A percentile compares a stretch with the other conserved stretches of the same genome.
These are phyloP conservation scores for Neurospora hispaniola DNA, from an alignment of 495 filamentous ascomycete species.

Conservation along the genomic window DNA sequence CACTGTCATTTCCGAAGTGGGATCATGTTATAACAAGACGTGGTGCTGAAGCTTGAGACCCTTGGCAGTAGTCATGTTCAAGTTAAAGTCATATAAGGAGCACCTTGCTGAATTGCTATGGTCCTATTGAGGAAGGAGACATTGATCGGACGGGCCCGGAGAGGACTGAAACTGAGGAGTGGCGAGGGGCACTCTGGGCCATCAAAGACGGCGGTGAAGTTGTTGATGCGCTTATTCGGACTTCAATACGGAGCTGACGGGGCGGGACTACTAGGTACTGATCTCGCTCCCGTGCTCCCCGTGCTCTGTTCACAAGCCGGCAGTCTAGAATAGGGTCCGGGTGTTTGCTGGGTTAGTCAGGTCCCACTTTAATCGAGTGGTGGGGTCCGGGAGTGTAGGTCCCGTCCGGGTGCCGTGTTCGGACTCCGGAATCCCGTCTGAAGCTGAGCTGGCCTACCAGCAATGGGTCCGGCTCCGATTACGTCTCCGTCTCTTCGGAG, in stretches of 20 bases:
- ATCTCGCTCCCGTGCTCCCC: not conserved
- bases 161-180: not conserved
- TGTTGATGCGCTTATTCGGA: not conserved
- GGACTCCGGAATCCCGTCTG: not conserved
- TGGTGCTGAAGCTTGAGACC: not conserved
- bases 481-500: not conserved
- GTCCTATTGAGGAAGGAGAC: not conserved
- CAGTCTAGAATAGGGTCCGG: no score
- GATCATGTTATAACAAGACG: not conserved
- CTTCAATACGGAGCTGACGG: not conserved
- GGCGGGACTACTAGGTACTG: not conserved
- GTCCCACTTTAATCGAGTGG: not conserved
- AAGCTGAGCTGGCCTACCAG: not conserved
- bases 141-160: not conserved
- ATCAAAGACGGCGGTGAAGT: not conserved
- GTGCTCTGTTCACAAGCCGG: not conserved
- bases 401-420: not conserved
- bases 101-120: not conserved
- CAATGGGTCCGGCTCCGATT: not conserved
- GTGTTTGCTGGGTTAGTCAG: not conserved
- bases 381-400: not conserved
- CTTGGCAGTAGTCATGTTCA: not conserved
- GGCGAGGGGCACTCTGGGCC: not conserved
- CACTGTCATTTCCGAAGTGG: not conserved
- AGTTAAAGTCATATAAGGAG: not conserved